phyloP scores from a whole-genome alignment of 139 green algal species.

The Chlorella sp. region DNA sequence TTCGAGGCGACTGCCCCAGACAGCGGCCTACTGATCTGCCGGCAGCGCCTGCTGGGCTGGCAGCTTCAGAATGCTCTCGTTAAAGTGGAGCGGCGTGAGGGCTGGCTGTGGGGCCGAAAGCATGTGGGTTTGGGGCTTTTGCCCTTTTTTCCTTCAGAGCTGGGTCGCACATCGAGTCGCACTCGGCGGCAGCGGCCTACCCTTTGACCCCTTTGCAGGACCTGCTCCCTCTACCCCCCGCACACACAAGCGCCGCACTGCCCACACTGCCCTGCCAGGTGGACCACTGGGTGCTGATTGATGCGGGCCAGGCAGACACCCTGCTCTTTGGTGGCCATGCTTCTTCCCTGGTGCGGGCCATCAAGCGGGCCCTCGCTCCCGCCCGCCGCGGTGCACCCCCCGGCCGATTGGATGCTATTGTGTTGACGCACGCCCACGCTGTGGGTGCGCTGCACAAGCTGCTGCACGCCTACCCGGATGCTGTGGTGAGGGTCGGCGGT shows the following conservation, averaged over 20 bases:
- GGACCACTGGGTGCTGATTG: background rate
- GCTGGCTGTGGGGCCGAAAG: background rate
- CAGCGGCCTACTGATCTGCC: background rate
- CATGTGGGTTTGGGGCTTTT: background rate
- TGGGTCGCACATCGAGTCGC: no score
- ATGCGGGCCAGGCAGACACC: background rate
- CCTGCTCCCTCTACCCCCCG: no score
- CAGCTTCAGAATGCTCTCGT: background rate
- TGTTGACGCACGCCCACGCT: background rate
- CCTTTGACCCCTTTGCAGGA: no score
- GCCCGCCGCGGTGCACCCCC: background rate
- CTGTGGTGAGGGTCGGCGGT: background rate
- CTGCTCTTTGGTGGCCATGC: background rate
- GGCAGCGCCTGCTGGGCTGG: background rate
- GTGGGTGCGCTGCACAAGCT: slow-evolving; percentile 3
- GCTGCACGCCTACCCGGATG: background rate
- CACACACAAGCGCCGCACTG: background rate
- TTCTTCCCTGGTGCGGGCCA: background rate
- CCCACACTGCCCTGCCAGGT: background rate
- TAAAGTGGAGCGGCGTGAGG: background rate
- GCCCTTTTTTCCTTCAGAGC: no score
- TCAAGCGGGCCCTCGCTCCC: background rate
- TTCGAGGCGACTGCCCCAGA: background rate
- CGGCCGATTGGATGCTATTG: background rate
- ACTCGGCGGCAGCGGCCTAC: no score